Evolutionary conservation across 2,329 filamentous ascomycete species (phyloP).

Genomic region (Calonectria pseudoreteaudii): DNA sequence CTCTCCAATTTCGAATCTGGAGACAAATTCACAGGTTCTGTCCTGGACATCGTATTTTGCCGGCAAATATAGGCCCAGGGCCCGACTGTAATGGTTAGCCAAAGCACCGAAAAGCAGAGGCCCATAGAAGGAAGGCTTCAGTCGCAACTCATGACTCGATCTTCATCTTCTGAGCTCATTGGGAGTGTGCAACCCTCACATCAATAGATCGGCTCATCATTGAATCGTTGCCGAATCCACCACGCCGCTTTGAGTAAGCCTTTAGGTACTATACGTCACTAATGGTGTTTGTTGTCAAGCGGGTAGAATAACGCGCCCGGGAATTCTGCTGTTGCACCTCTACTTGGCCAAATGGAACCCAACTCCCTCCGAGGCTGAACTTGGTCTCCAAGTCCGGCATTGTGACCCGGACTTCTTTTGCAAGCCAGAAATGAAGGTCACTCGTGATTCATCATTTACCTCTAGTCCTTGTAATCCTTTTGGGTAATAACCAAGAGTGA

Average conservation of each 20-base stretch:
- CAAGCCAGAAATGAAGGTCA: neutral
- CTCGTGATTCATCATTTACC: neutral
- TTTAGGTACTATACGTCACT: conserved; percentile 1
- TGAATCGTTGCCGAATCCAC: neutral
- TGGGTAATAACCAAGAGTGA: too few relatives aligned
- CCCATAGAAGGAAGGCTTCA: neutral
- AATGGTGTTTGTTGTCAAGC: neutral
- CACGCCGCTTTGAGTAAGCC: neutral
- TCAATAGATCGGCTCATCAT: neutral
- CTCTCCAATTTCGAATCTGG: neutral
- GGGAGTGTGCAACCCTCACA: neutral
- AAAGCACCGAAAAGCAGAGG: neutral
- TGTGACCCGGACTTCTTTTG: conserved; percentile 1
- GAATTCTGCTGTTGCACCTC: neutral
- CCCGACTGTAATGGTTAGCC: neutral
- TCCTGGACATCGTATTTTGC: neutral
- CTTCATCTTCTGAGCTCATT: neutral
- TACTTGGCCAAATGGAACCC: neutral
- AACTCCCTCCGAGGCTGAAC: neutral
- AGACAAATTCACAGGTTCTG: neutral
- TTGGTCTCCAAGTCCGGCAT: neutral
- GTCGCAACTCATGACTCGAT: neutral
- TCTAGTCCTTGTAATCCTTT: neutral
- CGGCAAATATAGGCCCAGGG: neutral
- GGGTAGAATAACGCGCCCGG: neutral